phyloP scores from a whole-genome alignment of 1,284 basidiomycete genomes.

The Mycosarcoma maydis region DNA sequence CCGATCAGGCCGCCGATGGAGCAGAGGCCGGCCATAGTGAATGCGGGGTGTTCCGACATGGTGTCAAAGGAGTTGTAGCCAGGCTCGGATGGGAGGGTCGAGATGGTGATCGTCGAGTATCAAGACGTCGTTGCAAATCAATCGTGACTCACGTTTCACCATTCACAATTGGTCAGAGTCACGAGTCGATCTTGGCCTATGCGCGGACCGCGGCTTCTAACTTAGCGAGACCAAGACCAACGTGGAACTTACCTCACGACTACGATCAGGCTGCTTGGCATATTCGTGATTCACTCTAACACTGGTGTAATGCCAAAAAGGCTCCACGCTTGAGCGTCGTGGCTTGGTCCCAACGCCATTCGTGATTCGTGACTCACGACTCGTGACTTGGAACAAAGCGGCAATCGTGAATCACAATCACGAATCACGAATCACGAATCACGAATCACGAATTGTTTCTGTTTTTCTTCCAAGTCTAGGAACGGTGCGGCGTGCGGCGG shows the following conservation, averaged over 20 bases:
- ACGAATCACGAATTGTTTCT: no score
- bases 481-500: no score
- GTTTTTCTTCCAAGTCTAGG: no score
- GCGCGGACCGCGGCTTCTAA: slow-evolving; percentile 31
- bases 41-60: slow-evolving; percentile 83
- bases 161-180: neutral
- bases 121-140: neutral
- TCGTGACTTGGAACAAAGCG: no score
- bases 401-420: no score
- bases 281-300: slow-evolving; percentile 4
- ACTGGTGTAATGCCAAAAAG: no score
- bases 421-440: no score
- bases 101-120: neutral
- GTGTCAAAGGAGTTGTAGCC: no score
- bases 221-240: neutral
- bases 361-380: no score
- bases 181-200: neutral
- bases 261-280: neutral
- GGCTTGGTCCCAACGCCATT: no score
- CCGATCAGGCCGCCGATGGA: slow-evolving; percentile 75
- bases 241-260: neutral
- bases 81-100: no score
- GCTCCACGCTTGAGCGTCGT: no score
- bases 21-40: slow-evolving; percentile 80
- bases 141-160: neutral